These are phyloP conservation scores for Stachybotrys chlorohalonatus DNA, from an alignment of 2,329 filamentous ascomycete genomes.

Conservation along the genomic window DNA sequence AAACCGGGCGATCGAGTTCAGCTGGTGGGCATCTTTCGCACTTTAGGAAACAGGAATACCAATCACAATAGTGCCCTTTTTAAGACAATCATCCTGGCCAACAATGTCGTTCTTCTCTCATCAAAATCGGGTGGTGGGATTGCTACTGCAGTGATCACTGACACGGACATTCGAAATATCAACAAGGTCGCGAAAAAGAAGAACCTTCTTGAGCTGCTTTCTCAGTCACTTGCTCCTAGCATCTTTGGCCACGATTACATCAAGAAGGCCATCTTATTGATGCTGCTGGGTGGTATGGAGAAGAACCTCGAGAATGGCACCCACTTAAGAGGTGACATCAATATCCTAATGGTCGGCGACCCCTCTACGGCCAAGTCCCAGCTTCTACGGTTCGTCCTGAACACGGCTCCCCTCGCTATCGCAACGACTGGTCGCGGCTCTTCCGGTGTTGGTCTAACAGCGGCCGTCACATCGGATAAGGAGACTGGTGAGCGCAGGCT, in stretches of 20 bases:
- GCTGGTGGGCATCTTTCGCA: slow-evolving; percentile 91
- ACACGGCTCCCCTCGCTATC: slow-evolving; percentile 92
- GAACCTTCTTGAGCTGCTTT: slow-evolving; percentile 84
- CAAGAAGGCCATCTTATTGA: slow-evolving; percentile 93
- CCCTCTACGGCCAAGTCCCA: slow-evolving; percentile 99
- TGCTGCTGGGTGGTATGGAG: slow-evolving; percentile 92
- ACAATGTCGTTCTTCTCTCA: slow-evolving; percentile 88
- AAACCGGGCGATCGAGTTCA: slow-evolving; percentile 96
- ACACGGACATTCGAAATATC: slow-evolving; percentile 96
- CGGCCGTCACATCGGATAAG: slow-evolving; percentile 92
- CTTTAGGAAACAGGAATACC: slow-evolving; percentile 88
- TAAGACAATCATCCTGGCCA: slow-evolving; percentile 87
- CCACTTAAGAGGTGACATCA: slow-evolving; percentile 96
- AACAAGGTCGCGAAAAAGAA: slow-evolving; percentile 95
- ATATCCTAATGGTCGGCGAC: slow-evolving; percentile 98
- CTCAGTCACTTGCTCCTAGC: slow-evolving; percentile 89
- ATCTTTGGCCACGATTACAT: slow-evolving; percentile 97
- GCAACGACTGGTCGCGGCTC: slow-evolving; percentile 95
- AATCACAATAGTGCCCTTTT: slow-evolving; percentile 87
- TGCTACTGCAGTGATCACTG: slow-evolving; percentile 84
- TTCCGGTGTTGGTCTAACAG: slow-evolving; percentile 94
- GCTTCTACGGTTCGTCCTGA: slow-evolving; percentile 89
- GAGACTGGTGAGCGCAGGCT: slow-evolving; percentile 92
- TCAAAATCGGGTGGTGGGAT: slow-evolving; percentile 95
- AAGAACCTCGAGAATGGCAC: slow-evolving; percentile 98